Evolutionary conservation across 345 rosid species (phyloP).

Genomic region (Turritis glabra): DNA sequence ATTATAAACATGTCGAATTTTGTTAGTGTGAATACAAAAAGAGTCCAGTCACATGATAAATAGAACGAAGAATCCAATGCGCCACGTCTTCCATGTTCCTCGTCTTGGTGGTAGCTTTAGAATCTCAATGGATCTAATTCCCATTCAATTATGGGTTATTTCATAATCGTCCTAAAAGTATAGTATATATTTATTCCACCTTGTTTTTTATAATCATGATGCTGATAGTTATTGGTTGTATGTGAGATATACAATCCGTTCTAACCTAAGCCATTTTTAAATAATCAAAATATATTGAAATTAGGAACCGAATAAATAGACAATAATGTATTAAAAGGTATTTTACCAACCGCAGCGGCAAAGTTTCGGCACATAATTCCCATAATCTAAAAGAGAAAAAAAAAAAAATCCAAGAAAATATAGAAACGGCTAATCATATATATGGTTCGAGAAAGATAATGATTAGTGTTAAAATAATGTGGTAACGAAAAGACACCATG

Average conservation of each 20-base stretch:
- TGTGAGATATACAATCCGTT: background rate
- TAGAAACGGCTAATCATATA: conserved; percentile 25
- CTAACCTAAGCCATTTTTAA: background rate
- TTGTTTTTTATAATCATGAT: background rate
- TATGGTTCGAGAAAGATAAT: conserved; percentile 13
- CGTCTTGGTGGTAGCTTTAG: conserved; percentile 31
- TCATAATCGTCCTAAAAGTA: conserved; percentile 8
- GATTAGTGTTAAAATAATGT: conserved; percentile 13
- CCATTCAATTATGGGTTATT: background rate
- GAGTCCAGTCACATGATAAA: conserved; percentile 37
- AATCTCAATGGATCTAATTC: conserved; percentile 35
- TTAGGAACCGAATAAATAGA: conserved; percentile 26
- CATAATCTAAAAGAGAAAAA: background rate
- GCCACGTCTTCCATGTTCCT: conserved; percentile 35
- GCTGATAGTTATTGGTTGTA: conserved; percentile 4
- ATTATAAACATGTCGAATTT: background rate
- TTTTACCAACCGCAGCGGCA: conserved; percentile 25
- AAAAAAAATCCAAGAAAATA: background rate
- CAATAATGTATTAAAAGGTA: conserved; percentile 4
- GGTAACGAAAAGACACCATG: conserved; percentile 27
- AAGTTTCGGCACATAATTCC: conserved; percentile 11
- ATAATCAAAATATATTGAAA: background rate
- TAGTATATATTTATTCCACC: background rate
- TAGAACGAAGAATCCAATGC: conserved; percentile 38
- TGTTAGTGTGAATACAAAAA: conserved; percentile 23